phyloP scores from a whole-genome alignment of 1,139 yeast genomes.

The Yamadazyma triangularis region DNA sequence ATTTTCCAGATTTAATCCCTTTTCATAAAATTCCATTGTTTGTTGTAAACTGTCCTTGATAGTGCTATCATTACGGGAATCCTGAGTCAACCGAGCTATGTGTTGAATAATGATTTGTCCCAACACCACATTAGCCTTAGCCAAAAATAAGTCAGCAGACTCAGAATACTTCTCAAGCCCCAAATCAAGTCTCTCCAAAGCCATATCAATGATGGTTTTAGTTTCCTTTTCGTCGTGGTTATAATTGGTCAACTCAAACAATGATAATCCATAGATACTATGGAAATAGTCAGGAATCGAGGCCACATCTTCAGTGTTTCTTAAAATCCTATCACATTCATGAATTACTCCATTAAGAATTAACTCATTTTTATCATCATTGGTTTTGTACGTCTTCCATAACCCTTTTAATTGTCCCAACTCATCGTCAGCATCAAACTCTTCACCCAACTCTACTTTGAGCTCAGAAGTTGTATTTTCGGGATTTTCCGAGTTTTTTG shows the following conservation, averaged over 20 bases:
- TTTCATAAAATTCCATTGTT: too few relatives aligned
- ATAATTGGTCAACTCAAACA: conserved; percentile 64
- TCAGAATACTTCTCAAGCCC: conserved; percentile 53
- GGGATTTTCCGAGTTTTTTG: too few relatives aligned
- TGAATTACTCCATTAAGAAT: conserved; percentile 83
- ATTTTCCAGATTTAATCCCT: too few relatives aligned
- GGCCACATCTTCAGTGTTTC: conserved; percentile 35
- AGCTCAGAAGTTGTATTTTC: too few relatives aligned
- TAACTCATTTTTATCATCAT: conserved; percentile 57
- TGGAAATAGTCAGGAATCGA: conserved; percentile 56
- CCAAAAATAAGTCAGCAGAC: conserved; percentile 44
- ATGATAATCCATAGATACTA: conserved; percentile 66
- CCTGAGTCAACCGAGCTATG: too few relatives aligned
- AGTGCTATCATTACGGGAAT: too few relatives aligned
- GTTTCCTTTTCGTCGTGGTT: conserved; percentile 26
- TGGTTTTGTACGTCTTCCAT: conserved; percentile 55
- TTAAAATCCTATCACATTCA: conserved; percentile 79
- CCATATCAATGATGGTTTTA: conserved; percentile 44
- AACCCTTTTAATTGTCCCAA: conserved; percentile 67
- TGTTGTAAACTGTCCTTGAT: too few relatives aligned
- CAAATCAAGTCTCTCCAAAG: conserved; percentile 61
- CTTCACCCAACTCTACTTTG: conserved; percentile 68
- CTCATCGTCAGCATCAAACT: conserved; percentile 73
- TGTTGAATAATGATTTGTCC: too few relatives aligned
- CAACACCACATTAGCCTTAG: conserved; percentile 51